phyloP scores from a whole-genome alignment of 2,329 filamentous ascomycete species.

The Ophiostoma ips region DNA sequence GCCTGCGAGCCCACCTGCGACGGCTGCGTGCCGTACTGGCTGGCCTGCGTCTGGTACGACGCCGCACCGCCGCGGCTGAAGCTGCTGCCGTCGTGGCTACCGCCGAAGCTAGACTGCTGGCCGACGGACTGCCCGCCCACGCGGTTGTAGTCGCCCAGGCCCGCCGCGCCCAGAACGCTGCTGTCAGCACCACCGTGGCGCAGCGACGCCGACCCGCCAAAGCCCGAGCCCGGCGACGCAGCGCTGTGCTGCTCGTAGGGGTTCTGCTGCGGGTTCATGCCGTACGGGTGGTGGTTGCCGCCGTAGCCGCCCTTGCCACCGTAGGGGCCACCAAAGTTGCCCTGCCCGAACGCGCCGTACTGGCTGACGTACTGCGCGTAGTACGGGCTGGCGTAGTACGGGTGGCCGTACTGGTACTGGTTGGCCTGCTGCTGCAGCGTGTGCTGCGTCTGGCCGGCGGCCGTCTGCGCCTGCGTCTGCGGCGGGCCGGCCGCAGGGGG shows the following conservation, averaged over 20 bases:
- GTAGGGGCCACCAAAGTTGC: conserved; percentile 39
- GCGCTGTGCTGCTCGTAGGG: conserved; percentile 40
- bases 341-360: conserved; percentile 27
- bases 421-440: conserved; percentile 20
- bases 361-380: conserved; percentile 46
- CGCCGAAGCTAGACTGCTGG: conserved; percentile 38
- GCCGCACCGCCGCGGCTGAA: conserved; percentile 34
- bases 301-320: conserved; percentile 42
- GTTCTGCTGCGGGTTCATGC: conserved; percentile 36
- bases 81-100: conserved; percentile 38
- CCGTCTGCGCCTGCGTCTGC: conserved; percentile 22
- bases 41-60: conserved; percentile 40
- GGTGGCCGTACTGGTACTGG: conserved; percentile 27
- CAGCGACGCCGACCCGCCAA: conserved; percentile 36
- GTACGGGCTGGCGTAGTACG: conserved; percentile 49
- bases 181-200: conserved; percentile 35
- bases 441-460: conserved; percentile 17
- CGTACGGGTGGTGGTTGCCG: conserved; percentile 40
- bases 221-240: conserved; percentile 34
- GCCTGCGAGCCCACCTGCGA: conserved; percentile 31
- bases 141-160: conserved; percentile 39
- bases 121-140: conserved; percentile 31
- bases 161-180: conserved; percentile 30
- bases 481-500: conserved; percentile 41
- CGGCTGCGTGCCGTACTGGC: conserved; percentile 38